These are phyloP conservation scores for Auriscalpium orientale DNA, from an alignment of 768 basidiomycete species.

Conservation along the genomic window DNA sequence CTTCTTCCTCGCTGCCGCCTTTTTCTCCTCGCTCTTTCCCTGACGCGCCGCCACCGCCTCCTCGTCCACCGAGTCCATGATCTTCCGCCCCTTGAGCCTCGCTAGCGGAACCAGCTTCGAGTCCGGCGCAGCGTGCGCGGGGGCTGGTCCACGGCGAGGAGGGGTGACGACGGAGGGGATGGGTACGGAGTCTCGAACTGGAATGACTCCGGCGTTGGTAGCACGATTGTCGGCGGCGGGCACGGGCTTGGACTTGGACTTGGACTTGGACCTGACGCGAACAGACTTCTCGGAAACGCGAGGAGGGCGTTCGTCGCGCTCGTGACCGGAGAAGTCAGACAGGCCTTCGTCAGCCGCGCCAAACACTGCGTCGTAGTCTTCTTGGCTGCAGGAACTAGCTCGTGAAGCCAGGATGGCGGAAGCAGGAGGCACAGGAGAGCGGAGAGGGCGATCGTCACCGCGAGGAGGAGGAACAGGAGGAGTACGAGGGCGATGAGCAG, in stretches of 20 bases:
- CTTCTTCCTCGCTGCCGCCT: background rate
- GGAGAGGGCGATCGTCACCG: constrained; percentile 3
- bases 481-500: constrained; percentile 11
- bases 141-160: background rate
- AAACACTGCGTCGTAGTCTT: constrained; percentile 12
- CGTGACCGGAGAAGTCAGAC: constrained; percentile 29
- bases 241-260: background rate
- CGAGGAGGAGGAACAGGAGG: constrained; percentile 9
- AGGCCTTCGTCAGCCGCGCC: constrained; percentile 19
- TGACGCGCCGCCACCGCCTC: background rate
- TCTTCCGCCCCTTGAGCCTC: constrained; percentile 1
- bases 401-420: constrained; percentile 8
- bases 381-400: constrained; percentile 7
- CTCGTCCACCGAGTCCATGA: constrained; percentile 8
- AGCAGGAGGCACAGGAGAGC: constrained; percentile 9
- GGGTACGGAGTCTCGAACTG: background rate
- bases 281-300: constrained; percentile 3
- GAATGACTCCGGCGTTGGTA: background rate
- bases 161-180: background rate
- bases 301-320: constrained; percentile 6
- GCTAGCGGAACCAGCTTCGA: constrained; percentile 15
- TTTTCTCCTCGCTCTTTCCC: background rate
- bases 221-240: background rate
- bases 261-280: constrained; percentile 1
- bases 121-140: constrained; percentile 11